A percentile compares a stretch with the other conserved stretches of the same genome.
Evolutionary conservation across 495 filamentous ascomycete species (phyloP).

Genomic region (Chaetomium tenue): DNA sequence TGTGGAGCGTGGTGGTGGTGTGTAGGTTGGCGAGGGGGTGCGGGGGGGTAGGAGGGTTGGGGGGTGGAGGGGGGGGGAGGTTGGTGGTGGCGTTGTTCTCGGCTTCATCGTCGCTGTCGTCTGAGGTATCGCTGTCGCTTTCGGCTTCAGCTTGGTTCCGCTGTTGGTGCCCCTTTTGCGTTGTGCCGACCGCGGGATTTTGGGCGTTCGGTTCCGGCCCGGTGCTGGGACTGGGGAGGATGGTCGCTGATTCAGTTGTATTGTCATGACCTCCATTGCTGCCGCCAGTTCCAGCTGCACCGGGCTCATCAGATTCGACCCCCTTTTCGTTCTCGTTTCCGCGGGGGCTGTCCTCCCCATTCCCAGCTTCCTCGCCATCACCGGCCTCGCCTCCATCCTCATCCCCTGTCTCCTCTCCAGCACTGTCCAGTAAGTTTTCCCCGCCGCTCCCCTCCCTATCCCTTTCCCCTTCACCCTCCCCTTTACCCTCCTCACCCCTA

Average conservation of each 20-base stretch:
- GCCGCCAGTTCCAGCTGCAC: not conserved
- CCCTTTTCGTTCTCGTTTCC: not conserved
- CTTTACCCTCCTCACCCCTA: not conserved
- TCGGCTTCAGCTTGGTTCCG: not conserved
- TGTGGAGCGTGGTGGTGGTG: constrained; percentile 5
- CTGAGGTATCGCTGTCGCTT: not conserved
- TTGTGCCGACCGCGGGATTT: not conserved
- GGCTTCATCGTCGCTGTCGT: constrained; percentile 1
- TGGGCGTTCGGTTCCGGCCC: not conserved
- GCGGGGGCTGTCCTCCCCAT: not conserved
- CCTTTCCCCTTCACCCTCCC: too few relatives aligned
- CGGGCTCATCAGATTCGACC: not conserved
- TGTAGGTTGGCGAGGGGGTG: not conserved
- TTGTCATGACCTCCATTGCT: not conserved
- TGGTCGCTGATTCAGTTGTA: not conserved
- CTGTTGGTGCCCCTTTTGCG: not conserved
- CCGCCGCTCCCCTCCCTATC: too few relatives aligned
- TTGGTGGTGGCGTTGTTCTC: not conserved
- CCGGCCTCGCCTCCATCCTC: not conserved
- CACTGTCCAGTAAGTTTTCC: too few relatives aligned
- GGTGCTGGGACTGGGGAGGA: not conserved
- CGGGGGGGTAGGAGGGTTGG: too few relatives aligned
- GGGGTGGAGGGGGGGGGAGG: not conserved
- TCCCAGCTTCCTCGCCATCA: not conserved
- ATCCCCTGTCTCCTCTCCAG: too few relatives aligned